Evolutionary conservation across 2,329 filamentous ascomycete genomes (phyloP).

Genomic region (Verticillium alfalfae): DNA sequence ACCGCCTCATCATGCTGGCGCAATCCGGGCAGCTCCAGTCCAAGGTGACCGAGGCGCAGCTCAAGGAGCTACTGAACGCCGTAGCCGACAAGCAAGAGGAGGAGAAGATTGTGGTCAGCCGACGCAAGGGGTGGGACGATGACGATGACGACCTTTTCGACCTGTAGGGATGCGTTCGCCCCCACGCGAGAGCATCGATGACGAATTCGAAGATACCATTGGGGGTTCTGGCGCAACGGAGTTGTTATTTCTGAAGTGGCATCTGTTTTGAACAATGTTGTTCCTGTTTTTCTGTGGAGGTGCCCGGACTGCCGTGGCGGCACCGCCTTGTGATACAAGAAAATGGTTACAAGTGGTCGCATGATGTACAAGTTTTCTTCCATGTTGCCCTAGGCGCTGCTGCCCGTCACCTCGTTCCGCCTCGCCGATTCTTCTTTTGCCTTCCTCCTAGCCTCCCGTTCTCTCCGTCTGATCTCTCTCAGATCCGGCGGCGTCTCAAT

Average conservation of each 20-base stretch:
- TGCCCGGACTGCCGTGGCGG: background rate
- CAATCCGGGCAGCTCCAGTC: slow-evolving; percentile 77
- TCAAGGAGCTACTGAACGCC: slow-evolving; percentile 85
- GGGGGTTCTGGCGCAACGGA: background rate
- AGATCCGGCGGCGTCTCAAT: slow-evolving; percentile 89
- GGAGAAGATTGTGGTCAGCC: slow-evolving; percentile 80
- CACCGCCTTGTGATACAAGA: background rate
- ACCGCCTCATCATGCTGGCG: slow-evolving; percentile 86
- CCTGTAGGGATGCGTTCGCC: slow-evolving; percentile 31
- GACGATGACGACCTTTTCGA: slow-evolving; percentile 75
- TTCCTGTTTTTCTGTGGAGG: background rate
- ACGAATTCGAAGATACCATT: background rate
- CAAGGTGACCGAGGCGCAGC: slow-evolving; percentile 87
- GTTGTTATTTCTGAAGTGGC: background rate
- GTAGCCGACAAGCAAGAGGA: slow-evolving; percentile 74
- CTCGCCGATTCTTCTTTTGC: slow-evolving; percentile 41
- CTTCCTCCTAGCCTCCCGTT: slow-evolving; percentile 63
- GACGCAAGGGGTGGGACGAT: slow-evolving; percentile 80
- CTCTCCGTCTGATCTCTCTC: slow-evolving; percentile 66
- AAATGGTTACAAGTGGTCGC: background rate
- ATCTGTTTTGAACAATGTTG: background rate
- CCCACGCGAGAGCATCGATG: background rate
- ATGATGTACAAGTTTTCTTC: background rate
- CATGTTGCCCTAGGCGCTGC: background rate
- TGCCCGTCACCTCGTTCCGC: background rate